Conservation (phyloP, 768 basidiomycete species). For the Russula griseocarnosa region DNA sequence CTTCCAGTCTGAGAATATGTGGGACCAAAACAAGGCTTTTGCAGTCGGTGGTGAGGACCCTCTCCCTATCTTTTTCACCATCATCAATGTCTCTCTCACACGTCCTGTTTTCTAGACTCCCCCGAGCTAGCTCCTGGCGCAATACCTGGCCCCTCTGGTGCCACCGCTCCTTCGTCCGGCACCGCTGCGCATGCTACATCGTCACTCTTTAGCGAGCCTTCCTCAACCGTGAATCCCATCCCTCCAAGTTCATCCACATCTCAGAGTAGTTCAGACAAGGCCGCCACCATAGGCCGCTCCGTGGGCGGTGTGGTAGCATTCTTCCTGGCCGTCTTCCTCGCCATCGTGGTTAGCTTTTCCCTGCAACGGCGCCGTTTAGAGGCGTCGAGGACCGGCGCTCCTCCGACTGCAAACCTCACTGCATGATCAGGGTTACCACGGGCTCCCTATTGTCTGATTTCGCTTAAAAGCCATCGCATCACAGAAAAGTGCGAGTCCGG, state of each 20-base stretch:
- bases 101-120: background rate
- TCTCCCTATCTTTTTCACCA: too few relatives aligned
- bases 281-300: background rate
- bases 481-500: background rate
- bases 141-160: background rate
- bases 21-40: background rate
- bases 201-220: background rate
- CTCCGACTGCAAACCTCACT: background rate
- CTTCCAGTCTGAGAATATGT: background rate
- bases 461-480: background rate
- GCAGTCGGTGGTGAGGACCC: conserved; percentile 1
- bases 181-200: background rate
- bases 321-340: background rate
- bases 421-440: background rate
- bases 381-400: background rate
- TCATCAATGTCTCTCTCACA: background rate
- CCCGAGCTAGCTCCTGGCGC: conserved; percentile 7
- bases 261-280: background rate
- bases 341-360: background rate
- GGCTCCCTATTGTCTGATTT: background rate
- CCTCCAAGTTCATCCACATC: background rate
- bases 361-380: background rate
- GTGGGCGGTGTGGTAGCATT: conserved; percentile 7
- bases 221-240: background rate
- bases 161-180: too few relatives aligned